Percentiles rank a stretch among this genome's conserved stretches.
Evolutionary conservation across 2,329 filamentous ascomycete genomes (phyloP).

Genomic region (Cordyceps militaris): DNA sequence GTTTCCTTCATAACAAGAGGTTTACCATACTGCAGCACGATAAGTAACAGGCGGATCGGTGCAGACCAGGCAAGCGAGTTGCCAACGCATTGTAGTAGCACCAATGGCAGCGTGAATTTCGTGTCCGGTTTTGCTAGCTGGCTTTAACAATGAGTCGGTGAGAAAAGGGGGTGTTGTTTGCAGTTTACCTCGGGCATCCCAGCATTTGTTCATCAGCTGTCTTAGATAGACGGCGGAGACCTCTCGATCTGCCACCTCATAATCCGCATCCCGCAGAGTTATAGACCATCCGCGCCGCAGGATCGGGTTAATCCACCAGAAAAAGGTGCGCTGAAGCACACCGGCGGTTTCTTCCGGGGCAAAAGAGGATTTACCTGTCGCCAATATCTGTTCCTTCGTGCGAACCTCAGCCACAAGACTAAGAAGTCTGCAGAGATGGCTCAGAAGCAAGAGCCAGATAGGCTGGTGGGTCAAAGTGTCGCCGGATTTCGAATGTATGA

Average conservation of each 20-base stretch:
- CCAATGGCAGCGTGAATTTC: background rate
- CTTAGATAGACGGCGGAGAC: background rate
- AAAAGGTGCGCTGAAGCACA: background rate
- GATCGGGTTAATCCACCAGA: background rate
- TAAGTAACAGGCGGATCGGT: background rate
- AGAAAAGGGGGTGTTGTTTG: background rate
- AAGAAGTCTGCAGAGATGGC: background rate
- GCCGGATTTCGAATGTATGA: background rate
- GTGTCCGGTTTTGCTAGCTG: background rate
- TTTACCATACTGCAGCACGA: background rate
- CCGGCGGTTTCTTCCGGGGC: background rate
- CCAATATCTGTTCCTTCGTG: background rate
- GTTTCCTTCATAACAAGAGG: background rate
- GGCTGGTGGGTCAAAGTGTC: background rate
- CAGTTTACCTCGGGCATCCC: background rate
- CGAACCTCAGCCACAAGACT: background rate
- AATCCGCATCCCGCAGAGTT: background rate
- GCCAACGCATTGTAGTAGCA: background rate
- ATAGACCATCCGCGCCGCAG: background rate
- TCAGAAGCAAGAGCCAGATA: background rate
- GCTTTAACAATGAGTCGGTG: background rate
- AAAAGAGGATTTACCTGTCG: background rate
- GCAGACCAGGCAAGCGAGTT: background rate
- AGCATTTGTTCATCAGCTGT: background rate
- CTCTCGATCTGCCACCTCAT: background rate